These are phyloP conservation scores for Heterobasidion parviporum DNA, from an alignment of 1,284 basidiomycete species.

Conservation along the genomic window DNA sequence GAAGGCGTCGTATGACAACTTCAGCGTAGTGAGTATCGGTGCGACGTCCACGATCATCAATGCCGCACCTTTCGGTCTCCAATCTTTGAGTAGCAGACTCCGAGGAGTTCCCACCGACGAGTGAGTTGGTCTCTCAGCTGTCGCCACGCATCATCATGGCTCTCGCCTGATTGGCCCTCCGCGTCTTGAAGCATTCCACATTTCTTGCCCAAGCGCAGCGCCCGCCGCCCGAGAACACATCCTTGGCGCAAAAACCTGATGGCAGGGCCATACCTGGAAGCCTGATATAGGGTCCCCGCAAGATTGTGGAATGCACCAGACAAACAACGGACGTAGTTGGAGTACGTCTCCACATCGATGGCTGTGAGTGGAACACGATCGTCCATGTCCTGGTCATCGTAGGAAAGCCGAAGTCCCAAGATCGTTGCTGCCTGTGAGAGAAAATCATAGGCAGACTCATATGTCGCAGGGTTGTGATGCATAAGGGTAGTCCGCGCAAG, in stretches of 20 bases:
- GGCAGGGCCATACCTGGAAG: conserved; percentile 46
- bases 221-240: conserved; percentile 42
- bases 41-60: neutral
- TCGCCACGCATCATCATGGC: conserved; percentile 43
- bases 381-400: conserved; percentile 1
- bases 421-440: conserved; percentile 36
- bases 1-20: conserved; percentile 59
- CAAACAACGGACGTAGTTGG: conserved; percentile 56
- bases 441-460: conserved; percentile 36
- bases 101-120: conserved; percentile 73
- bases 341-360: conserved; percentile 10
- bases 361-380: neutral
- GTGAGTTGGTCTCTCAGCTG: conserved; percentile 56
- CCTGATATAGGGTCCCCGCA: conserved; percentile 56
- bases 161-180: conserved; percentile 11
- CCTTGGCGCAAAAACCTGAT: conserved; percentile 58
- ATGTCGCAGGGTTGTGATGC: conserved; percentile 40
- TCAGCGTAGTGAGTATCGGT: conserved; percentile 1
- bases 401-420: conserved; percentile 18
- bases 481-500: conserved; percentile 44
- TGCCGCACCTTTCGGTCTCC: conserved; percentile 56
- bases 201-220: conserved; percentile 25
- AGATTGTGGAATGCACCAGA: conserved; percentile 63
- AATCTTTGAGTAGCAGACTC: conserved; percentile 64
- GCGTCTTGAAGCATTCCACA: neutral